These are phyloP conservation scores for Yamadazyma songkhlaensis DNA, from an alignment of 1,139 yeast genomes.

Conservation along the genomic window DNA sequence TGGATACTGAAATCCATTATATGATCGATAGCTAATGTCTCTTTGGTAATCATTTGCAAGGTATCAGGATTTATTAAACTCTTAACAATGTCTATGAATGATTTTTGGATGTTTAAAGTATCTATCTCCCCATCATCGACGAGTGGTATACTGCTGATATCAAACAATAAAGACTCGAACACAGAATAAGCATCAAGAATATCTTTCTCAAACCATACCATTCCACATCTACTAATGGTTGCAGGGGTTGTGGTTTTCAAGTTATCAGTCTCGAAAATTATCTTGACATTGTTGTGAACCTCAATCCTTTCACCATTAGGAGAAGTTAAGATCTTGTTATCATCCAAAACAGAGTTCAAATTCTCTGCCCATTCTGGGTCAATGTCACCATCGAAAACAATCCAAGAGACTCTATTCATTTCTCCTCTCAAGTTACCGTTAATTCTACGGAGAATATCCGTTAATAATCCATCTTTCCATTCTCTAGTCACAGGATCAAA, in stretches of 20 bases:
- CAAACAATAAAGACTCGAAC: slow-evolving; percentile 14
- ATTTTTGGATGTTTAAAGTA: slow-evolving; percentile 2
- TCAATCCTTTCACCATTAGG: slow-evolving; percentile 87
- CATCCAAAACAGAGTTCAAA: slow-evolving; percentile 87
- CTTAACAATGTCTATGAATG: slow-evolving; percentile 4
- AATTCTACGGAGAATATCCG: slow-evolving; percentile 62
- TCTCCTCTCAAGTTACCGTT: slow-evolving; percentile 62
- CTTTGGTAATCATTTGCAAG: slow-evolving; percentile 1
- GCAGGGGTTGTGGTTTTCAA: slow-evolving; percentile 79
- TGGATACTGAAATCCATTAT: slow-evolving; percentile 49
- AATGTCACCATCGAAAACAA: slow-evolving; percentile 88
- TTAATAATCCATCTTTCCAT: slow-evolving; percentile 89
- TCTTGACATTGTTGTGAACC: slow-evolving; percentile 59
- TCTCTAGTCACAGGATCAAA: slow-evolving; percentile 79
- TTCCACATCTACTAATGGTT: slow-evolving; percentile 89
- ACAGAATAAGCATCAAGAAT: slow-evolving; percentile 14
- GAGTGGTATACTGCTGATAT: neutral
- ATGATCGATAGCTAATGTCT: slow-evolving; percentile 29
- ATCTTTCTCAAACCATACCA: slow-evolving; percentile 63
- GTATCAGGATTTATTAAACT: slow-evolving; percentile 3
- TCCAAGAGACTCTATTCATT: slow-evolving; percentile 59
- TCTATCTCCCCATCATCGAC: slow-evolving; percentile 4
- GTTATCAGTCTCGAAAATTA: slow-evolving; percentile 76
- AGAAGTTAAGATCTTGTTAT: slow-evolving; percentile 73
- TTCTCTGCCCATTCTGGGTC: slow-evolving; percentile 96